Evolutionary conservation across 108 stramenopile species (phyloP), one percentile per base, ranked within the genome.

Genomic region (Cylindrotheca fusiformis): DNA sequence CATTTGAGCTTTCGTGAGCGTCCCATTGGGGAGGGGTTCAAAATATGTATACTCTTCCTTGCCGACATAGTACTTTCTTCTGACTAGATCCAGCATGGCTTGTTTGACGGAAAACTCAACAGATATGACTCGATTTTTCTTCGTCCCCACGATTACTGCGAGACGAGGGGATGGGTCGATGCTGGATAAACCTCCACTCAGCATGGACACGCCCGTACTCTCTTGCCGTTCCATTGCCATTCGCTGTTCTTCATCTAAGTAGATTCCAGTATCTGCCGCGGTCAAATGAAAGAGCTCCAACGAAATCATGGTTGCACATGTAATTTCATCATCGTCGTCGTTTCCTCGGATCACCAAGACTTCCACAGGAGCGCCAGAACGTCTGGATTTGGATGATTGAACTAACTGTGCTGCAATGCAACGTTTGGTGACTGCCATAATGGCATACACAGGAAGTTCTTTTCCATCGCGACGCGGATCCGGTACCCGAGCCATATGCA

Each of bases 251-350:
- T 58, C 57, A 2, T 62, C 52, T 3, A 50, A 14, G 12, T 60
- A 28, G 10, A 72, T 14, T 20, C 22, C 19, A 30, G 61, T 36
- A 55, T 71, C 69, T 8, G 65, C 63, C 4, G 58, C 60, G 48
- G 72, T 58, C 18, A 74, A 53, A 5, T 63, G 33, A 0, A 51
- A 58, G 12, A 48, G 27, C 67, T 74, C 72, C 58, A 80, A 50
- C 2, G 67, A 33, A 32, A 76, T 14, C 2, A 76, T 55, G 17
- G 62, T 72, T 10, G 65, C 60, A 32, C 74, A 72, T 5, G 71
- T 65, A 30, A 81, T 72, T 18, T 62, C 47, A 58, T 81, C 80
- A n/a, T 72, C 67, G n/a, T n/a, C n/a, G n/a, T n/a, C n/a, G n/a
- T n/a, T n/a, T 44, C 63, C 68, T 22, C 44, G 32, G 32, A 67